Conservation (phyloP, 306 rosid genomes). For the Rubus parviflorus region DNA sequence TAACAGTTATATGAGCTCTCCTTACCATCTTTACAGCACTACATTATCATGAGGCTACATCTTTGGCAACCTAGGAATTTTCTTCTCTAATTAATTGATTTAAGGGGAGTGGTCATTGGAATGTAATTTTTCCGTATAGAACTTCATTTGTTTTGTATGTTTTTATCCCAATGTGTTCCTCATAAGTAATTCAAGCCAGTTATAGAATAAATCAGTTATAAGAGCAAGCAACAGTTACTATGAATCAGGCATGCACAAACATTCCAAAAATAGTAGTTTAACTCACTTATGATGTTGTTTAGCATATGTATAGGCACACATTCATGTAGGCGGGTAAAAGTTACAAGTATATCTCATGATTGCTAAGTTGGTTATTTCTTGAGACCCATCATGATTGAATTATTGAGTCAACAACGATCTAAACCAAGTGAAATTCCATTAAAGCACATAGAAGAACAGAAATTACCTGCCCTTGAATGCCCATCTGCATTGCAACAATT, state of each 20-base stretch:
- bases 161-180: background rate
- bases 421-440: conserved; percentile 11
- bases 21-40: conserved; percentile 16
- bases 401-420: background rate
- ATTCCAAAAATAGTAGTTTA: background rate
- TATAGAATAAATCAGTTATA: background rate
- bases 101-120: background rate
- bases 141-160: background rate
- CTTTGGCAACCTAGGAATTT: conserved; percentile 1
- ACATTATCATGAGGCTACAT: conserved; percentile 7
- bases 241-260: background rate
- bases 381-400: background rate
- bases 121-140: background rate
- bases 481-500: conserved; percentile 94
- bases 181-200: no score
- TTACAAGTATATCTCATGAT: background rate
- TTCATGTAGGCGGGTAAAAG: background rate
- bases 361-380: background rate
- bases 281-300: background rate
- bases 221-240: background rate
- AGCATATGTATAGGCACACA: background rate
- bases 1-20: conserved; percentile 8
- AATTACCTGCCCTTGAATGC: conserved; percentile 94
- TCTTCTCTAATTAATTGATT: background rate
- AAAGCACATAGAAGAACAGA: conserved; percentile 22